Evolutionary conservation across 2,329 filamentous ascomycete species (phyloP), one percentile per base, ranked within the genome.

Genomic region (Aspergillus brasiliensis): DNA sequence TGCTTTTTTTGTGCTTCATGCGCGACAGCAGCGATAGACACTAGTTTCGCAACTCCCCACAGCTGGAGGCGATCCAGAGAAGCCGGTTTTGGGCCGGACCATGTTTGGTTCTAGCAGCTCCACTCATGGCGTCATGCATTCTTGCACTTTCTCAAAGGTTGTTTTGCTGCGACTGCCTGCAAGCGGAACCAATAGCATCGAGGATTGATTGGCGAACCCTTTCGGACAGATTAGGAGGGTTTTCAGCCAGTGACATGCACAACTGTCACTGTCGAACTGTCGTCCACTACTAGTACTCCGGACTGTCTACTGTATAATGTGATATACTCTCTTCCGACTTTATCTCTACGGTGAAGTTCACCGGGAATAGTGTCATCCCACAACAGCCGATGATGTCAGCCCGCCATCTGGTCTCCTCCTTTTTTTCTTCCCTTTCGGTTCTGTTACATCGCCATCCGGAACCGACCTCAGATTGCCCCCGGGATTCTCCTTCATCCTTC

Each of bases 91-190:
- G 52, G 27, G 25, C 23, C 10, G 21, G 40, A 44, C 51, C 52
- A 59, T 56, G 49, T 60, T 53, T 60, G 54, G 55, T 60, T 57
- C 48, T 44, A 28, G 34, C 47, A 44, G 62, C 62, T 65, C 66
- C 65, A 58, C 65, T 34, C 60, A 64, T 63, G 56, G 62, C 67
- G 67, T 69, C 67, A 69, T 69, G 58, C 40, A 13, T 44, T 44
- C 19, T 23, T 13, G 5, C 19, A 11, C 3, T 21, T 21, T 44
- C 19, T 44, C 40, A 44, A 44, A 44, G 40, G 31, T 34, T 34
- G 31, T 34, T 44, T 19, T 44, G 19, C 40, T 44, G 40, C 19
- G 40, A 34, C 31, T 34, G 31, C 15, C 40, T 44, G 40, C 40
- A 44, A 44, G 40, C 13, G 8, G 40, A 19, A 21, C 40, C 40